Evolutionary conservation across 805 yeast species (phyloP), one percentile per base, ranked within the genome.

Genomic region (Saccharomyces kudriavzevii): DNA sequence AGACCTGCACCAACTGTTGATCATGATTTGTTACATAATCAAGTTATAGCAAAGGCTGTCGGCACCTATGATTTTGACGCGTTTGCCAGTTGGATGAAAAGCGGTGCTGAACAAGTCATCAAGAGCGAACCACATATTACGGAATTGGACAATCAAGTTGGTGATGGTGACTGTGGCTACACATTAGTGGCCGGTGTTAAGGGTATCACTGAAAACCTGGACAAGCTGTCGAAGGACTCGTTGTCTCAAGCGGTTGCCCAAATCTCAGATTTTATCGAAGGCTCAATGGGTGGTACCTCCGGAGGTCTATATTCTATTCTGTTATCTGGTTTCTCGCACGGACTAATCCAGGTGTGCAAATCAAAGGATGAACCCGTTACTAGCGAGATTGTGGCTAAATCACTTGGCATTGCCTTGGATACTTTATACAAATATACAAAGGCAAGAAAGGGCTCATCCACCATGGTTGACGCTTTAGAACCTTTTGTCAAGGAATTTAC

Each of bases 101-200:
- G 77, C 1, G 82, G 80, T 43, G 84, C 87, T 53, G 72, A 79
- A 51, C 66, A 69, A 6, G 71, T 84, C 5, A 72, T 85, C 46
- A 73, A 77, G 27, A 79, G 79, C n/a, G 97, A 91, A 69, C 94
- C 96, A 2, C 79, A 81, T 61, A 85, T 91, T 63, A 91, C 97
- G 0, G 78, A 81, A 52, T 83, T 87, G 60, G 98, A 91, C 64
- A 86, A 95, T 1, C 77, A 83, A 59, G 97, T 92, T 1, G 98
- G 98, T 54, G 98, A 91, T 68, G 98, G 98, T 61, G 98, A 91
- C 67, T 91, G 97, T 71, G 98, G 98, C 45, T 94, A 89, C 62
- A 91, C 97, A 0, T 73, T 91, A 56, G 88, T 83, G 13, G 78
- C 81, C 25, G 98, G 97, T 43, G 94, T 90, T 28, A 77, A 83